Evolutionary conservation across 169 alveolate genomes (phyloP), one percentile per base, ranked within the genome.

Genomic region (Sarcocystis neurona): DNA sequence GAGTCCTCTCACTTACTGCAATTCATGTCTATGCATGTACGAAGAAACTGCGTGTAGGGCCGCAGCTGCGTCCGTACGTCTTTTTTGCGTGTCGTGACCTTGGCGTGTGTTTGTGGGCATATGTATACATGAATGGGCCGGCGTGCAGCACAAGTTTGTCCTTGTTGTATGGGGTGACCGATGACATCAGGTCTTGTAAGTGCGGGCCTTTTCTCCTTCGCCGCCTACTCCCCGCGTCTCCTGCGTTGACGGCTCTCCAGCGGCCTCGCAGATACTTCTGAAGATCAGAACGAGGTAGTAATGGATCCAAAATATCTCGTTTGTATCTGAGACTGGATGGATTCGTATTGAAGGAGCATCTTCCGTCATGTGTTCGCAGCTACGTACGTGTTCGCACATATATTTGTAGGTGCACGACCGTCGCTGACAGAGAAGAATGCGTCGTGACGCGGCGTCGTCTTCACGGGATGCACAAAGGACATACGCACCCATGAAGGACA

Each of bases 191-290:
- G 79, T 12, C 37, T 82, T 27, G 88, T 82, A 15, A 58, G 50
- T 10, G 88, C 88, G 10, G 50, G 79, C 4, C 88, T 82, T 44
- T 82, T 82, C 60, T 56, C 88, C 58, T 82, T 82, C 66, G 88
- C 88, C 32, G 88, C 88, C 44, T 82, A 58, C 44, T 82, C 88
- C 1, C 88, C 88, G 1, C 88, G 79, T 4, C 39, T 82, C 43
- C 39, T 72, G 5, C 41, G 12, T 53, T 23, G 66, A 15, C 66
- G 66, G 12, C 66, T 53, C 66, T 53, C 23, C 23, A 15, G 66
- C 12, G 23, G 23, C 30, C 23, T 53, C 66, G 23, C 12, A 23
- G 23, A 53, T 12, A 53, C 23, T 15, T 53, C 66, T 53, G 66
- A 15, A 53, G 23, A 23, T 23, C 12, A 53, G 66, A 15, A 15